Conservation (phyloP, 2,329 filamentous ascomycete species). For the Nemania diffusa region DNA sequence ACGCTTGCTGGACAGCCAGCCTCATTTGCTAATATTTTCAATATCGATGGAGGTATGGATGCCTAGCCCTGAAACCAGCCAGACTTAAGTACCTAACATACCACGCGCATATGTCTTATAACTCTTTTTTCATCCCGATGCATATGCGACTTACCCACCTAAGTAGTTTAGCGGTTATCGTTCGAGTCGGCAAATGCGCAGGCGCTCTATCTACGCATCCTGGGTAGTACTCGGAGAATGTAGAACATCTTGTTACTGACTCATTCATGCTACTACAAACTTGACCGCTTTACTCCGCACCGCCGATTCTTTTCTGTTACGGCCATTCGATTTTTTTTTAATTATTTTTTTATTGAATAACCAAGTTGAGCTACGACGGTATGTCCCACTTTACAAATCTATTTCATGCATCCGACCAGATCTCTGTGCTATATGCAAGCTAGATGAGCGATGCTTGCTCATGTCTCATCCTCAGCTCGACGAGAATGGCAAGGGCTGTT, state of each 20-base stretch:
- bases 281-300: constrained; percentile 24
- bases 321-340: background rate
- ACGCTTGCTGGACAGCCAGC: constrained; percentile 7
- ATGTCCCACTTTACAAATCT: constrained; percentile 2
- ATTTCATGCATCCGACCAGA: background rate
- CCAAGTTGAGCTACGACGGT: background rate
- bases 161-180: constrained; percentile 2
- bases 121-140: constrained; percentile 4
- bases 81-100: background rate
- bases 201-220: background rate
- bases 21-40: constrained; percentile 15
- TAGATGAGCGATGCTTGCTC: constrained; percentile 1
- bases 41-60: background rate
- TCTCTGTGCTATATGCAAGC: background rate
- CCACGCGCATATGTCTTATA: constrained; percentile 10
- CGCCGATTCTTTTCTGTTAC: constrained; percentile 3
- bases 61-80: constrained; percentile 4
- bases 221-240: constrained; percentile 4
- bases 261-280: constrained; percentile 16
- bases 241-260: constrained; percentile 9
- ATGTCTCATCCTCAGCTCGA: constrained; percentile 11
- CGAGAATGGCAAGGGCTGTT: constrained; percentile 4
- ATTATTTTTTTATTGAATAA: background rate
- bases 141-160: background rate
- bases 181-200: background rate